Evolutionary conservation across 768 basidiomycete species (phyloP), one percentile per base, ranked within the genome.

Genomic region (Exsudoporus frostii): DNA sequence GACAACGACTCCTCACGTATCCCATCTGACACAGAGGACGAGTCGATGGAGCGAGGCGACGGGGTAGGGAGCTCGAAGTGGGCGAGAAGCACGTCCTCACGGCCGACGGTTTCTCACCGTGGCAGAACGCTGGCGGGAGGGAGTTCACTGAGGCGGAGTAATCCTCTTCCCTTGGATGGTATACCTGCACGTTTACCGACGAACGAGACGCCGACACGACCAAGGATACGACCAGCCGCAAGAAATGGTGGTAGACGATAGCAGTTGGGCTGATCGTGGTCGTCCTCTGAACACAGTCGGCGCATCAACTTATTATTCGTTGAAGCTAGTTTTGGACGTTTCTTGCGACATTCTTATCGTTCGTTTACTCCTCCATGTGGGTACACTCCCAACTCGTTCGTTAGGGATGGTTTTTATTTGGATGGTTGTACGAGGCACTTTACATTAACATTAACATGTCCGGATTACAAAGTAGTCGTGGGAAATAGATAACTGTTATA

Each of bases 181-280:
- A 62, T 69, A 48, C 73, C 75, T 40, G 67, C 71, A 37, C 70
- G 65, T 19, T 46, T 75, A 15, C 72, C 70, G 24, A 73, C 62
- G 48, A 77, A 80, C 51, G 83, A 85, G 61, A 84, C 83, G 1
- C 84, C 85, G 34, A 85, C 85, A 22, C 74, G 83, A 50, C 82
- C 84, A 19, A 78, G 84, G 51, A 71, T 76, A 66, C 77, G 80
- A 58, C 71, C 70, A 38, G 66, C 66, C 20, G 66, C 69, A 39
- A 69, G 71, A 55, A 58, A 63, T 32, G 60, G 58, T 3, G 75
- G 81, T 42, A 72, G 78, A 69, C 80, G 83, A 59, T 83, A 71
- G 66, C 56, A 41, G 17, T 24, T 6, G 5, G 34, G 29, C 8
- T 4, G 34, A 22, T n/a, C 11, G 27, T 32, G 22, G 36, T 37